Percentiles rank a stretch among this genome's conserved stretches.
phyloP scores from a whole-genome alignment of 2,329 filamentous ascomycete genomes.

The Zymoseptoria passerinii region DNA sequence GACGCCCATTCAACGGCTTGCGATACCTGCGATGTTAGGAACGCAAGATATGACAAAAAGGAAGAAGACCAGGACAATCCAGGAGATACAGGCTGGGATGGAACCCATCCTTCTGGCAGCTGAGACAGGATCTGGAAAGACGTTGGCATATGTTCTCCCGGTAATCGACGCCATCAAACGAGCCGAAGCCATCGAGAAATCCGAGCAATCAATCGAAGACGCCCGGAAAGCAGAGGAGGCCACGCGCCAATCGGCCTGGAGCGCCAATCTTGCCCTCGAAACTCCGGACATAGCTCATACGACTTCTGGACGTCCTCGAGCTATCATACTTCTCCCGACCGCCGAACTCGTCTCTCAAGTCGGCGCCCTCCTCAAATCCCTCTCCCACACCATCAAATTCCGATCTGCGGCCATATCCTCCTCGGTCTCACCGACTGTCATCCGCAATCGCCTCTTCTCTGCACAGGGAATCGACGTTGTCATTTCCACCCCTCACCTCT shows the following conservation, averaged over 20 bases:
- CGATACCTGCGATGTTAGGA: conserved; percentile 72
- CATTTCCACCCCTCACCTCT: conserved; percentile 78
- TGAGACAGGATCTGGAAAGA: conserved; percentile 96
- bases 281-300: conserved; percentile 54
- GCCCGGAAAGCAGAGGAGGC: conserved; percentile 12
- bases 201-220: conserved; percentile 25
- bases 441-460: conserved; percentile 76
- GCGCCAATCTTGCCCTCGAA: conserved; percentile 42
- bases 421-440: conserved; percentile 64
- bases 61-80: conserved; percentile 22
- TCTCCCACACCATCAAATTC: conserved; percentile 82
- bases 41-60: conserved; percentile 38
- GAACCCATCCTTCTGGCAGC: conserved; percentile 76
- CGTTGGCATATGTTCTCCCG: conserved; percentile 82
- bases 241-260: conserved; percentile 29
- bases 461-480: conserved; percentile 75
- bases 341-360: conserved; percentile 89
- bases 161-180: conserved; percentile 77
- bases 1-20: conserved; percentile 81
- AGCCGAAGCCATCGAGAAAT: conserved; percentile 51
- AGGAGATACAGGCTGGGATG: conserved; percentile 33
- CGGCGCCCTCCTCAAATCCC: conserved; percentile 65
- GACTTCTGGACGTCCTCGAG: conserved; percentile 69
- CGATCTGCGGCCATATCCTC: conserved; percentile 76
- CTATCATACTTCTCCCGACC: conserved; percentile 82